Percentiles rank a stretch among this genome's conserved stretches.
Evolutionary conservation across 2,329 filamentous ascomycete species (phyloP).

Genomic region (Neurospora sp.): DNA sequence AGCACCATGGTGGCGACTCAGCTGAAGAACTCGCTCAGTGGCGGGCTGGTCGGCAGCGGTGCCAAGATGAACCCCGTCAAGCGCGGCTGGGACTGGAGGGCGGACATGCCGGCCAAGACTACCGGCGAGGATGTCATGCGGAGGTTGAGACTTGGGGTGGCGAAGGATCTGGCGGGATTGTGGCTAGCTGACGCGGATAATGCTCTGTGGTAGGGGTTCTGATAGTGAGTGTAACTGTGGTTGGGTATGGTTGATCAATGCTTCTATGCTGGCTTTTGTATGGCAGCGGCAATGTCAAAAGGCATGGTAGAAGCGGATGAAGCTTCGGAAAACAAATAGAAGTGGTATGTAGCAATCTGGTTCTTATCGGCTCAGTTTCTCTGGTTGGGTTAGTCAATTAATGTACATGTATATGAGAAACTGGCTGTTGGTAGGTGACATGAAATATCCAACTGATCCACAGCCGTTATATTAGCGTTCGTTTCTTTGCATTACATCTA

Average conservation of each 20-base stretch:
- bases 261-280: not conserved
- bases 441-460: no score
- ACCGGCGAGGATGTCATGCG: constrained; percentile 62
- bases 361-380: not conserved
- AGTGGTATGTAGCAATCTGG: not conserved
- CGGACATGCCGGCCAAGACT: constrained; percentile 43
- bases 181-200: constrained; percentile 59
- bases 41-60: constrained; percentile 31
- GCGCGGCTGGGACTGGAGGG: constrained; percentile 69
- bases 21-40: constrained; percentile 46
- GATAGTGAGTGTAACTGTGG: not conserved
- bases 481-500: not conserved
- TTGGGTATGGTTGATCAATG: not conserved
- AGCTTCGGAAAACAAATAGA: not conserved
- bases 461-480: not conserved
- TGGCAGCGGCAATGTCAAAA: not conserved
- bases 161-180: constrained; percentile 60
- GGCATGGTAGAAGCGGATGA: not conserved
- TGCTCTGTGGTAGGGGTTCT: constrained; percentile 11
- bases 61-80: constrained; percentile 55
- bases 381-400: not conserved
- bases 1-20: constrained; percentile 61
- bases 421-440: not conserved
- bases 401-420: not conserved
- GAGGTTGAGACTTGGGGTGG: constrained; percentile 62